phyloP scores from a whole-genome alignment of 2,329 filamentous ascomycete species.

The Ophiostoma tasmaniense region DNA sequence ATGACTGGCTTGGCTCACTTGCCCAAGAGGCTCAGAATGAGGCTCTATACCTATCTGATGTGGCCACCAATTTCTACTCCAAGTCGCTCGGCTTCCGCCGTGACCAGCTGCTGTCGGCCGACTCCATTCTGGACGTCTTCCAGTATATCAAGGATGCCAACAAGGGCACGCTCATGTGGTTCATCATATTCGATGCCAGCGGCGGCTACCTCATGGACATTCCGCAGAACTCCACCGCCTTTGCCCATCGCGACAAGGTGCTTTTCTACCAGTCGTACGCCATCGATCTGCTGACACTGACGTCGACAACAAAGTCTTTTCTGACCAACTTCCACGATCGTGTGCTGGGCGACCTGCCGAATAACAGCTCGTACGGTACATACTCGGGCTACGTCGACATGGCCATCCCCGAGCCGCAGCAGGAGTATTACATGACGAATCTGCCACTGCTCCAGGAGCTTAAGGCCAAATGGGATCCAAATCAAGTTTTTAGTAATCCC shows the following conservation, averaged over 20 bases:
- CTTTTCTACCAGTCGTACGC: constrained; percentile 57
- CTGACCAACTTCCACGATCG: constrained; percentile 42
- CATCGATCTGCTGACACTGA: constrained; percentile 40
- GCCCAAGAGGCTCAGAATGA: constrained; percentile 43
- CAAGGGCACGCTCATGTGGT: constrained; percentile 48
- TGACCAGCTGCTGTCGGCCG: constrained; percentile 38
- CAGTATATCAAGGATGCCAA: constrained; percentile 41
- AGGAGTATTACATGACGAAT: constrained; percentile 49
- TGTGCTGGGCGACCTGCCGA: constrained; percentile 30
- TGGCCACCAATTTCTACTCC: constrained; percentile 45
- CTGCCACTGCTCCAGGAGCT: constrained; percentile 38
- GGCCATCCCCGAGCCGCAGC: constrained; percentile 31
- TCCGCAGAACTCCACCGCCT: constrained; percentile 48
- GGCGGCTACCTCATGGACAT: constrained; percentile 53
- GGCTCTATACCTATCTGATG: constrained; percentile 38
- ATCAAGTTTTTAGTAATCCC: constrained; percentile 49
- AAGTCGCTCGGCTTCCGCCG: constrained; percentile 48
- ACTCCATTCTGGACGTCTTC: constrained; percentile 42
- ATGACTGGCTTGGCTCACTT: constrained; percentile 56
- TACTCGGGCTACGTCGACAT: constrained; percentile 59
- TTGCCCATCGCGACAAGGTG: constrained; percentile 54
- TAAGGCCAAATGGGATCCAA: constrained; percentile 45
- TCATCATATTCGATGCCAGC: constrained; percentile 53
- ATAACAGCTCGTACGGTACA: constrained; percentile 33
- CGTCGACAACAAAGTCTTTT: constrained; percentile 40